phyloP scores from a whole-genome alignment of 2,329 filamentous ascomycete genomes.

The Aureobasidium leucospermi region DNA sequence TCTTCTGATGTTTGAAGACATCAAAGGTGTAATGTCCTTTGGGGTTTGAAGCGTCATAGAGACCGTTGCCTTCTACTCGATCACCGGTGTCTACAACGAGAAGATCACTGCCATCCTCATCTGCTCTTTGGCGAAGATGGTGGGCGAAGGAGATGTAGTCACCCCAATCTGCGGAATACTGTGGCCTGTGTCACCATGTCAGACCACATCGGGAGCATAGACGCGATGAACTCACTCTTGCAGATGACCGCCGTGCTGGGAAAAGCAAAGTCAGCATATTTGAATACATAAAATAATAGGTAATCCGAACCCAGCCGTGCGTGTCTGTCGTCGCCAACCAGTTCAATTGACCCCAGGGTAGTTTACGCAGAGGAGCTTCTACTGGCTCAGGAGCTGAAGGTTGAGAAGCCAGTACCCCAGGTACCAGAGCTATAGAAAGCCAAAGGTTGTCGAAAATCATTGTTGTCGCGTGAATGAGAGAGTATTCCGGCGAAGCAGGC shows the following conservation, averaged over 20 bases:
- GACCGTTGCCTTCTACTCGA: slow-evolving; percentile 84
- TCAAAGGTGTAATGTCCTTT: slow-evolving; percentile 85
- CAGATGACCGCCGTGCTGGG: slow-evolving; percentile 73
- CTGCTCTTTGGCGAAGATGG: slow-evolving; percentile 71
- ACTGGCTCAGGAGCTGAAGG: slow-evolving; percentile 73
- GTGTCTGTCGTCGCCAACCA: slow-evolving; percentile 89
- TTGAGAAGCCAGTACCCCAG: slow-evolving; percentile 47
- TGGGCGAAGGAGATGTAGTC: slow-evolving; percentile 92
- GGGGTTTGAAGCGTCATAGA: slow-evolving; percentile 83
- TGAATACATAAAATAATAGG: too few species aligned
- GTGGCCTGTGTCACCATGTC: slow-evolving; percentile 49
- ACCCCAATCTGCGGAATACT: slow-evolving; percentile 94
- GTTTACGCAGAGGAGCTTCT: slow-evolving; percentile 70
- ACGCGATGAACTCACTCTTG: slow-evolving; percentile 58
- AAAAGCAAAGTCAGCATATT: too few species aligned
- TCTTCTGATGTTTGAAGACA: slow-evolving; percentile 72
- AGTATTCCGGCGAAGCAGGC: not conserved
- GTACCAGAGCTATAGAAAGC: slow-evolving; percentile 21
- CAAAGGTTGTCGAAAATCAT: slow-evolving; percentile 17
- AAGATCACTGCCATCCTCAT: slow-evolving; percentile 71
- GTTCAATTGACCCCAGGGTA: slow-evolving; percentile 92
- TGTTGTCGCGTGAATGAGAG: not conserved
- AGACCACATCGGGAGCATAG: not conserved
- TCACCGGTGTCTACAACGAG: slow-evolving; percentile 95
- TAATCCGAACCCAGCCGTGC: slow-evolving; percentile 60